Percentiles rank a stretch among this genome's conserved stretches.
Evolutionary conservation across 1,139 yeast species (phyloP).

Genomic region (Kodamaea ohmeri): DNA sequence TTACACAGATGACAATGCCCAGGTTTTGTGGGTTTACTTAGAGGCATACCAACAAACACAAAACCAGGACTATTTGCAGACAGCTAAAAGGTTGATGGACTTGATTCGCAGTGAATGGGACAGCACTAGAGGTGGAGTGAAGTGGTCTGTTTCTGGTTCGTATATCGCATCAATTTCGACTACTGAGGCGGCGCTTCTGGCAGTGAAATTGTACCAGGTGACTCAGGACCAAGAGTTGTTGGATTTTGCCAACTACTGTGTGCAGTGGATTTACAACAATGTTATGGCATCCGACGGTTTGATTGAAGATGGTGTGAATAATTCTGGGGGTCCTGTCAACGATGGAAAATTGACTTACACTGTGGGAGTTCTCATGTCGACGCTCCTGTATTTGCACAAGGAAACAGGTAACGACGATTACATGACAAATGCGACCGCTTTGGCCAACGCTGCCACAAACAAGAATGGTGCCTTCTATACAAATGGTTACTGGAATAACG

Average conservation of each 20-base stretch:
- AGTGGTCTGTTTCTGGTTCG: constrained; percentile 14
- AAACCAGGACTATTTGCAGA: constrained; percentile 10
- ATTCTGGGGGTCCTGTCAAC: constrained; percentile 11
- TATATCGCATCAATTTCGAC: constrained; percentile 18
- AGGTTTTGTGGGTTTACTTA: constrained; percentile 16
- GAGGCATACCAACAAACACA: constrained; percentile 12
- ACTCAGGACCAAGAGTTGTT: constrained; percentile 10
- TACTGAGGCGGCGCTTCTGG: constrained; percentile 17
- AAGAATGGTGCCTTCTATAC: constrained; percentile 15
- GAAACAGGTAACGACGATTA: constrained; percentile 9
- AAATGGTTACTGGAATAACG: constrained; percentile 18
- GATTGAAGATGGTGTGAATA: constrained; percentile 15
- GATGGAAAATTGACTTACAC: constrained; percentile 18
- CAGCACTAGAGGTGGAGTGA: constrained; percentile 14
- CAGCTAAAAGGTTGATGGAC: constrained; percentile 12
- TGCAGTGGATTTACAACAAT: constrained; percentile 13
- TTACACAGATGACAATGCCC: constrained; percentile 18
- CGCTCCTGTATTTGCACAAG: constrained; percentile 13
- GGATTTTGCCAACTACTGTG: constrained; percentile 12
- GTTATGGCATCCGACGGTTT: constrained; percentile 15
- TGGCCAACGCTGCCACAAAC: constrained; percentile 15
- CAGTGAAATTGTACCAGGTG: constrained; percentile 13
- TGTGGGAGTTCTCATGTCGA: constrained; percentile 16
- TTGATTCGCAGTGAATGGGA: constrained; percentile 15
- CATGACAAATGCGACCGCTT: constrained; percentile 13